These are phyloP conservation scores for Solanum stenotomum DNA, from an alignment of 257 asterid genomes.

Conservation along the genomic window DNA sequence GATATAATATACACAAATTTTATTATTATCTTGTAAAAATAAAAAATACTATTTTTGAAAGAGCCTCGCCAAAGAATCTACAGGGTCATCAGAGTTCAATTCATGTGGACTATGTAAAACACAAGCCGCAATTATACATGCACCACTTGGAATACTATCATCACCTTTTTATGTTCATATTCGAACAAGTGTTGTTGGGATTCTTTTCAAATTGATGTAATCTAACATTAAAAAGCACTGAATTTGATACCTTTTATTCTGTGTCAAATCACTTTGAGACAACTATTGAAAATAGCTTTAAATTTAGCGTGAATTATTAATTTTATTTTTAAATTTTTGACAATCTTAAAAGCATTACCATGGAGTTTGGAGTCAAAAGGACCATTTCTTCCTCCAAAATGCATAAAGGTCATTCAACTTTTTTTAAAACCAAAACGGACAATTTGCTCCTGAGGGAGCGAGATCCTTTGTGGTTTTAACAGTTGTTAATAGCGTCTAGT, in stretches of 20 bases:
- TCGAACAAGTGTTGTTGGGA: not conserved
- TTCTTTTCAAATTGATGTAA: not conserved
- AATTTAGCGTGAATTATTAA: too few species aligned
- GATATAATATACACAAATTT: fast-evolving
- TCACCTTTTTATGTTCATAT: not conserved
- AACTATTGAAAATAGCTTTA: fast-evolving
- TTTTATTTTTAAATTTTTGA: too few species aligned
- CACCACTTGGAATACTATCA: not conserved
- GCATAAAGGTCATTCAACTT: too few species aligned
- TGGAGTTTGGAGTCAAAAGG: too few species aligned
- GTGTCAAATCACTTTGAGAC: not conserved
- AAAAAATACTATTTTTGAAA: fast-evolving
- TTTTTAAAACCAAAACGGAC: too few species aligned
- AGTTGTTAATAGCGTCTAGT: fast-evolving
- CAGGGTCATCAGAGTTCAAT: not conserved
- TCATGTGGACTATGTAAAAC: not conserved
- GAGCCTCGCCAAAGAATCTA: not conserved
- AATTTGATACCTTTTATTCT: not conserved
- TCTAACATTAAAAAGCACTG: not conserved
- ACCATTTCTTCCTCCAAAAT: too few species aligned
- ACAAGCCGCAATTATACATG: not conserved
- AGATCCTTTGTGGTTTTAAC: too few species aligned
- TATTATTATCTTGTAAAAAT: too few species aligned
- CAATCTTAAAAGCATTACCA: too few species aligned
- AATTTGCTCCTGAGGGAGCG: too few species aligned